Conservation (phyloP, 805 yeast species). For the Scheffersomyces coipomensis region DNA sequence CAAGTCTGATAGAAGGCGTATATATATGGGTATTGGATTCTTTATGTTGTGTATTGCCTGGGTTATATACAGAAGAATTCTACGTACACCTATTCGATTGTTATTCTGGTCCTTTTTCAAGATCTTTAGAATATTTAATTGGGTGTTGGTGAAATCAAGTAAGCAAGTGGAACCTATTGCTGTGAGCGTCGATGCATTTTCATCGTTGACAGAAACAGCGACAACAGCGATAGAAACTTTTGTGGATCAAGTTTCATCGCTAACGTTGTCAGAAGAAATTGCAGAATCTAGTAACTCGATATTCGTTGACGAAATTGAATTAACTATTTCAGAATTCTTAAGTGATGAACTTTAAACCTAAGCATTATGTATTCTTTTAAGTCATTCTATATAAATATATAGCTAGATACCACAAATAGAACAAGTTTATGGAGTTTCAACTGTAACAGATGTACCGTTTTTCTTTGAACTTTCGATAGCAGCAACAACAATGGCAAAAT, state of each 20-base stretch:
- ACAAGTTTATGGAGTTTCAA: slow-evolving; percentile 30
- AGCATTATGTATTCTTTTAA: too few species aligned
- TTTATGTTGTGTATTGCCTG: slow-evolving; percentile 45
- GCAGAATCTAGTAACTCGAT: too few species aligned
- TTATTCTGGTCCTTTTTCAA: slow-evolving; percentile 47
- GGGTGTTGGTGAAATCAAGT: slow-evolving; percentile 12
- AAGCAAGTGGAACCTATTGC: not conserved
- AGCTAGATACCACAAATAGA: too few species aligned
- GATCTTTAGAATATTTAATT: slow-evolving; percentile 23
- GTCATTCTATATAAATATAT: too few species aligned
- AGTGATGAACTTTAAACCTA: not conserved
- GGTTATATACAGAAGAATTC: slow-evolving; percentile 50
- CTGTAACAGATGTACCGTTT: slow-evolving; percentile 50
- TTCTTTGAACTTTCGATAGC: slow-evolving; percentile 66
- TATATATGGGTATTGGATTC: slow-evolving; percentile 47
- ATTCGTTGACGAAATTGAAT: not conserved
- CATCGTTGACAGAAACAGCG: not conserved
- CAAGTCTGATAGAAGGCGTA: slow-evolving; percentile 45
- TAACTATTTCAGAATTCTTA: not conserved
- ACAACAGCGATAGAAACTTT: not conserved
- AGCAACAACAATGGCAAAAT: slow-evolving; percentile 87
- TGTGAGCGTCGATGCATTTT: not conserved
- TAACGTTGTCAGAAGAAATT: too few species aligned
- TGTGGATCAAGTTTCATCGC: too few species aligned
- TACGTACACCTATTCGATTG: slow-evolving; percentile 43